Evolutionary conservation across 2,329 filamentous ascomycete species (phyloP).

Genomic region (Xylaria hypoxylon): DNA sequence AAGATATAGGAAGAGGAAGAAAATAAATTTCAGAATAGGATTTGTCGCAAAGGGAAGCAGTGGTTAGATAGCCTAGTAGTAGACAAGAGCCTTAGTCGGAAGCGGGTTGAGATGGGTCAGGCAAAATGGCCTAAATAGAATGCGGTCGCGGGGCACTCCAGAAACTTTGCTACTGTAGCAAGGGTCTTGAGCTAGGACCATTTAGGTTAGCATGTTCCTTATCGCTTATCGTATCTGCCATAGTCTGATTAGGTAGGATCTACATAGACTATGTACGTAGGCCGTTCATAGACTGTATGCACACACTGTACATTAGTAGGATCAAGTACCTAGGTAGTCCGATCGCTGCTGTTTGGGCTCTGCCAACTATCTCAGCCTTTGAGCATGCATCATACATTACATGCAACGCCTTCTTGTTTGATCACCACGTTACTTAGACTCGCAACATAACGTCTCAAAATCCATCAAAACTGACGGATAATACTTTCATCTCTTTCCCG

Average conservation of each 20-base stretch:
- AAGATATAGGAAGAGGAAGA: slow-evolving; percentile 10
- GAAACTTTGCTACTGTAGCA: slow-evolving; percentile 21
- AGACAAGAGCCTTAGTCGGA: background rate
- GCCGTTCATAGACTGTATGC: background rate
- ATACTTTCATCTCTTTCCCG: background rate
- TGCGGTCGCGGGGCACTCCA: slow-evolving; percentile 43
- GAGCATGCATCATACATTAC: slow-evolving; percentile 17
- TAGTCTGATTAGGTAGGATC: too few species aligned
- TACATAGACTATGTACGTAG: background rate
- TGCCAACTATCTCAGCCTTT: slow-evolving; percentile 1
- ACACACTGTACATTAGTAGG: background rate
- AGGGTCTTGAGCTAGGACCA: slow-evolving; percentile 6
- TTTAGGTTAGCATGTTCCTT: background rate
- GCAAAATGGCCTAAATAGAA: slow-evolving; percentile 19
- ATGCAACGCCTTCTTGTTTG: slow-evolving; percentile 26
- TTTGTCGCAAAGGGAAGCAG: slow-evolving; percentile 19
- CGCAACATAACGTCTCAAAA: slow-evolving; percentile 20
- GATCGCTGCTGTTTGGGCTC: slow-evolving; percentile 1
- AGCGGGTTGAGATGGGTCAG: background rate
- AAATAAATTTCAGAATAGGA: background rate
- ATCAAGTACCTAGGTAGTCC: background rate
- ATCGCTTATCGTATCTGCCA: slow-evolving; percentile 14
- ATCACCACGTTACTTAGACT: slow-evolving; percentile 24
- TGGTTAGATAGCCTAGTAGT: background rate
- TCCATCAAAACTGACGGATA: slow-evolving; percentile 3